Evolutionary conservation across 2,329 filamentous ascomycete genomes (phyloP).

Genomic region (Curvularia hawaiiensis): DNA sequence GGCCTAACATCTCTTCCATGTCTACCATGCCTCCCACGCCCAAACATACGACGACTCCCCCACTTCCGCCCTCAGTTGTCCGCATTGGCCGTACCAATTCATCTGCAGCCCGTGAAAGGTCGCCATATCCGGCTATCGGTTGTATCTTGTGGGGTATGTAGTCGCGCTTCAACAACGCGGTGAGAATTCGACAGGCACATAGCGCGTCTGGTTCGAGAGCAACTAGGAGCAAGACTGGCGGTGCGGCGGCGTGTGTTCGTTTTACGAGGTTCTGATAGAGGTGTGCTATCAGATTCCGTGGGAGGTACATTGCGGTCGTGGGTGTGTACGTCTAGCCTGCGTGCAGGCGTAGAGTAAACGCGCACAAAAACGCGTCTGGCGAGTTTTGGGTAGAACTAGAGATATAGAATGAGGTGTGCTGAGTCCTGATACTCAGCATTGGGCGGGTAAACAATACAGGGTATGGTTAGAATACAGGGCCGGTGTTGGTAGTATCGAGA

Average conservation of each 20-base stretch:
- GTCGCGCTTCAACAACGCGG: slow-evolving; percentile 91
- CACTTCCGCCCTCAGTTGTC: slow-evolving; percentile 79
- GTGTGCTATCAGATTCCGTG: slow-evolving; percentile 84
- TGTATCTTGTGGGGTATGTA: slow-evolving; percentile 98
- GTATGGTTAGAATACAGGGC: slow-evolving; percentile 19
- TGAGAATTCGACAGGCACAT: slow-evolving; percentile 93
- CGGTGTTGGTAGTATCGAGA: slow-evolving; percentile 23
- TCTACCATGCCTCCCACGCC: slow-evolving; percentile 93
- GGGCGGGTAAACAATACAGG: slow-evolving; percentile 25
- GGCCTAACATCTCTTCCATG: slow-evolving; percentile 76
- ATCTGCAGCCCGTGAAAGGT: slow-evolving; percentile 78
- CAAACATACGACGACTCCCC: slow-evolving; percentile 88
- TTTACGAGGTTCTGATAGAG: slow-evolving; percentile 88
- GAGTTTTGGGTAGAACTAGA: slow-evolving; percentile 19
- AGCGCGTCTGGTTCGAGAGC: slow-evolving; percentile 94
- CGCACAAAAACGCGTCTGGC: slow-evolving; percentile 35
- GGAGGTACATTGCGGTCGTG: slow-evolving; percentile 79
- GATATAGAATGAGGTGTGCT: slow-evolving; percentile 23
- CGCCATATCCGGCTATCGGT: slow-evolving; percentile 89
- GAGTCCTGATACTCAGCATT: slow-evolving; percentile 16
- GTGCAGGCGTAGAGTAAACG: slow-evolving; percentile 22
- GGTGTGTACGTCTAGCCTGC: slow-evolving; percentile 21
- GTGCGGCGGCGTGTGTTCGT: slow-evolving; percentile 85
- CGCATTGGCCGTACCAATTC: slow-evolving; percentile 86
- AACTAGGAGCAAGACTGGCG: slow-evolving; percentile 88